Evolutionary conservation across 352 stramenopile genomes (phyloP), one percentile per base, ranked within the genome.

Genomic region (Bremia lactucae): DNA sequence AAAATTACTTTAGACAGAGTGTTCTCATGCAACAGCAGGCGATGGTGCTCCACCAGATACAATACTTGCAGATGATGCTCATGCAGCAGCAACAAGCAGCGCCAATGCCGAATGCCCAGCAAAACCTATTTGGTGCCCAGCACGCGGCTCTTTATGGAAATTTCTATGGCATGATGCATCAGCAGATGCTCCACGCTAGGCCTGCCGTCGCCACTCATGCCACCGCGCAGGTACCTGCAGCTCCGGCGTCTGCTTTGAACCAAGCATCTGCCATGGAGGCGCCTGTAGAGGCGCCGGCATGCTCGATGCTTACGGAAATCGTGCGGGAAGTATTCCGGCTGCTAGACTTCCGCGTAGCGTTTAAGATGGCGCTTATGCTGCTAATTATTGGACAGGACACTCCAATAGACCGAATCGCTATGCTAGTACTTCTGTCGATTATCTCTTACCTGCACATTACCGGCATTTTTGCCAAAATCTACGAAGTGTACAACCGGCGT

Each of bases 341-440:
- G n/a, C 49, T 88, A 25, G 80, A 92, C 49, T 55, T 84, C 13
- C 75, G 75, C 4, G 56, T 92, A 31, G 74, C 75, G 15, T 54
- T 92, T 36, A 92, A 92, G 51, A 92, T 92, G 80, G 59, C 61
- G 14, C 87, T 92, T 46, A 92, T 92, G 80, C 63, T 92, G 22
- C 88, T 89, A 50, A 86, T 92, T 46, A 87, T 92, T 42, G 76
- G 80, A 20, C 76, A 92, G 43, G 80, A 92, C 45, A 85, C 75
- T 7, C 80, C 80, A 2, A 65, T 65, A 13, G 73, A 87, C 47
- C 74, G 80, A 14, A 57, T 89, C 22, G 56, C 87, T 15, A 66
- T 92, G 54, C 75, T 92, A 7, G 62, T 54, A 23, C 55, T 87
- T 19, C 67, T 91, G 24, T 79, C 76, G 9, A 69, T 83, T 48